Percentiles rank a stretch among this genome's conserved stretches.
Conservation (phyloP, 371 early-diverging fungal genomes). For the Syncephalastrum monosporum region DNA sequence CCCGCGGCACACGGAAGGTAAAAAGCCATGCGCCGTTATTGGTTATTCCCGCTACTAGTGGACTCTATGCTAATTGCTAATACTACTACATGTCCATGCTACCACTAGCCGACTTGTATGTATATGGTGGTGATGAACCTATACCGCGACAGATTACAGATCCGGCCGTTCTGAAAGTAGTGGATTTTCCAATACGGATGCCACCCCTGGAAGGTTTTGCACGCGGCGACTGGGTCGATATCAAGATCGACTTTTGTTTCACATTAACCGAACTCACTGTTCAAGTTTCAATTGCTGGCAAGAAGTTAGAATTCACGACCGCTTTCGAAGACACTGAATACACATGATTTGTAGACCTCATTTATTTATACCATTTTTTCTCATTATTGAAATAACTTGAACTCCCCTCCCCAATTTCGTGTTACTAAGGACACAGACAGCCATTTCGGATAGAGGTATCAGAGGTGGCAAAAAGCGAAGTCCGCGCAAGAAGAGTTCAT, state of each 20-base stretch:
- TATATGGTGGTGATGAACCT: conserved; percentile 33
- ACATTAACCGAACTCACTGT: conserved; percentile 20
- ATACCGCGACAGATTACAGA: conserved; percentile 45
- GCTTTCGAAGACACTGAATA: conserved; percentile 5
- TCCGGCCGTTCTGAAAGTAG: conserved; percentile 39
- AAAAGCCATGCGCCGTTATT: background rate
- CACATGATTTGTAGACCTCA: too few relatives aligned
- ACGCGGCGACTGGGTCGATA: conserved; percentile 23
- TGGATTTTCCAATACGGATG: conserved; percentile 39
- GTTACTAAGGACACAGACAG: too few relatives aligned
- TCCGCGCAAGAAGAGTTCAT: too few relatives aligned
- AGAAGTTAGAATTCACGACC: conserved; percentile 12
- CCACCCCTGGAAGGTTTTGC: conserved; percentile 12
- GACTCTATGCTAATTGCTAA: background rate
- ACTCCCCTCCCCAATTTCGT: too few relatives aligned
- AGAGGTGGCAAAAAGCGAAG: too few relatives aligned
- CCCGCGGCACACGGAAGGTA: conserved; percentile 34
- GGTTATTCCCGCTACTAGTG: background rate
- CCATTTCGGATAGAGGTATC: too few relatives aligned
- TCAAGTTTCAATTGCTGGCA: conserved; percentile 16
- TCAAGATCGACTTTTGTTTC: conserved; percentile 23
- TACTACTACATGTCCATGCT: background rate
- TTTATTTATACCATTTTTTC: too few relatives aligned
- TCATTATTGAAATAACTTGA: too few relatives aligned
- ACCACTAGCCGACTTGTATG: conserved; percentile 30